Conservation (phyloP, 345 rosid species). For the Turnera subulata region DNA sequence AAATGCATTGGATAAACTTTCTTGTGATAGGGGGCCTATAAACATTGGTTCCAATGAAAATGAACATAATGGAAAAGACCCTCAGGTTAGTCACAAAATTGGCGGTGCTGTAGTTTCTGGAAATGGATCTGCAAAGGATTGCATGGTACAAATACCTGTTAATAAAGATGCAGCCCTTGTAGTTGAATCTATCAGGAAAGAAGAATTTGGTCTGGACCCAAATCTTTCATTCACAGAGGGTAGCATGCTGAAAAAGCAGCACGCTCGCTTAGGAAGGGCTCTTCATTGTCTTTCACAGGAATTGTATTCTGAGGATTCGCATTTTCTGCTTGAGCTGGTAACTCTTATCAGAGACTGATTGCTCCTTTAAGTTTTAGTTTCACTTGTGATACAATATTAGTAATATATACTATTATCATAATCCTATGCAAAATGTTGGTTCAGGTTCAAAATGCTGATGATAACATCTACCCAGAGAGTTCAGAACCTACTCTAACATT, state of each 20-base stretch:
- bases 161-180: conserved; percentile 42
- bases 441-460: conserved; percentile 99
- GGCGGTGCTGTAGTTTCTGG: conserved; percentile 24
- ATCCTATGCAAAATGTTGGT: conserved; percentile 11
- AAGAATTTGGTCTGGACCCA: conserved; percentile 81
- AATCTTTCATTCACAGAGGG: conserved; percentile 59
- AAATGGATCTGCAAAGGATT: conserved; percentile 24
- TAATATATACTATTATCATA: background rate
- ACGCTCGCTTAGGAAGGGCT: conserved; percentile 98
- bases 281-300: conserved; percentile 98
- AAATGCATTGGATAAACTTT: conserved; percentile 20
- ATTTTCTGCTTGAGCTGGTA: conserved; percentile 98
- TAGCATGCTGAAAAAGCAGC: conserved; percentile 81
- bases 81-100: conserved; percentile 21
- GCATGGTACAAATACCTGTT: conserved; percentile 23
- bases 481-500: conserved; percentile 82
- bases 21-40: conserved; percentile 21
- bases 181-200: conserved; percentile 74
- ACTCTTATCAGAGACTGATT: conserved; percentile 15
- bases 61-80: conserved; percentile 20
- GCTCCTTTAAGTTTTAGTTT: background rate
- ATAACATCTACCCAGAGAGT: conserved; percentile 63
- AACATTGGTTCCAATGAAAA: conserved; percentile 14
- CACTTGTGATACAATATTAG: conserved; percentile 5
- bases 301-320: conserved; percentile 95